These are phyloP conservation scores for Pseudogymnoascus sp. DNA, from an alignment of 2,329 filamentous ascomycete genomes.

Conservation along the genomic window DNA sequence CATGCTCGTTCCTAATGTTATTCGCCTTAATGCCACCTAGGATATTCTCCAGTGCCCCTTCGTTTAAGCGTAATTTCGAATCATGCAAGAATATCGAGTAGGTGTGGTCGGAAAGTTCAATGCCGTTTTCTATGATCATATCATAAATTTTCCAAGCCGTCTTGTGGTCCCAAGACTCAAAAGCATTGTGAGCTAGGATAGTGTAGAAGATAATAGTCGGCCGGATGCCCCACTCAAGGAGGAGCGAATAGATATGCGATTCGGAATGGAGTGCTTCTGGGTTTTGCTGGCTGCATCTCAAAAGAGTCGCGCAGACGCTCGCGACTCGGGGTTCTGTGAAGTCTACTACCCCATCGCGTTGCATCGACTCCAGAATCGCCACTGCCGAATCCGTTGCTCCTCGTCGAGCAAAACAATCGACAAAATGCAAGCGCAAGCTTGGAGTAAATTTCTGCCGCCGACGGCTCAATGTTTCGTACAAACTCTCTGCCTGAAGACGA, in stretches of 20 bases:
- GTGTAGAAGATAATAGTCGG: constrained; percentile 60
- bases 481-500: constrained; percentile 6
- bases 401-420: constrained; percentile 33
- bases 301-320: constrained; percentile 47
- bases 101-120: constrained; percentile 58
- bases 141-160: constrained; percentile 60
- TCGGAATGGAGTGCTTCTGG: constrained; percentile 39
- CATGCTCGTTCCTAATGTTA: constrained; percentile 40
- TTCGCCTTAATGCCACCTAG: constrained; percentile 45
- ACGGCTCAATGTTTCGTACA: constrained; percentile 19
- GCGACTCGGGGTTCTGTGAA: constrained; percentile 41
- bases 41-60: constrained; percentile 45
- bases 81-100: constrained; percentile 65
- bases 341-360: constrained; percentile 34
- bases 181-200: constrained; percentile 63
- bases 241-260: constrained; percentile 45
- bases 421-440: constrained; percentile 25
- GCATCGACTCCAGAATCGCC: constrained; percentile 36
- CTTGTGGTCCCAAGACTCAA: constrained; percentile 53
- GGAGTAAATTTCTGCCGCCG: constrained; percentile 17
- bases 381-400: constrained; percentile 37
- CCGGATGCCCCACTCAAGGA: constrained; percentile 53
- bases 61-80: constrained; percentile 44
- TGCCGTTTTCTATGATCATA: constrained; percentile 50
- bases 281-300: constrained; percentile 22